phyloP scores from a whole-genome alignment of 768 basidiomycete genomes.

The Lactarius hengduanensis region DNA sequence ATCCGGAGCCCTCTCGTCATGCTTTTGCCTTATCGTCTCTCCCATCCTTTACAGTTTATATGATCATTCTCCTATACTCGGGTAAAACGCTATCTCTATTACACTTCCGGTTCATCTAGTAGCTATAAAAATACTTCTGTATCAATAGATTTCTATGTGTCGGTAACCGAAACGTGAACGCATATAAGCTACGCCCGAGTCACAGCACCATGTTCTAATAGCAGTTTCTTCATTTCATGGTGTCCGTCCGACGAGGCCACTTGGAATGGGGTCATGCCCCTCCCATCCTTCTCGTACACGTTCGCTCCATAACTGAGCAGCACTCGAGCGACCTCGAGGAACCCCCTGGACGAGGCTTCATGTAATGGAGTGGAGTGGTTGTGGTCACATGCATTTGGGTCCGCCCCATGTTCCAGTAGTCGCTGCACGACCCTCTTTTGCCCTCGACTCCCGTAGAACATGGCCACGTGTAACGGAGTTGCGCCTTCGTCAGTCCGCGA shows the following conservation, averaged over 20 bases:
- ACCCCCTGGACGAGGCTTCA: not conserved
- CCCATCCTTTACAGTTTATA: too few relatives aligned
- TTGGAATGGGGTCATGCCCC: not conserved
- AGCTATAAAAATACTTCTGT: too few relatives aligned
- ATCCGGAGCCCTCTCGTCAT: too few relatives aligned
- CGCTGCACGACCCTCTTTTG: not conserved
- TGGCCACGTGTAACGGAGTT: too few relatives aligned
- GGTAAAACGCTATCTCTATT: too few relatives aligned
- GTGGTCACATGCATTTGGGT: not conserved
- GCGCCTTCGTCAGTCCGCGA: not conserved
- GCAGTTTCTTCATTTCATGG: not conserved
- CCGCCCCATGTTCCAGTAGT: not conserved
- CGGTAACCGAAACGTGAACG: not conserved
- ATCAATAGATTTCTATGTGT: not conserved
- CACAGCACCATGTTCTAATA: not conserved
- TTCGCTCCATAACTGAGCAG: not conserved
- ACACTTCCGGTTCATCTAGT: too few relatives aligned
- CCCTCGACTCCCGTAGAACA: too few relatives aligned
- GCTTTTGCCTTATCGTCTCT: too few relatives aligned
- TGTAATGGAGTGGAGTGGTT: not conserved
- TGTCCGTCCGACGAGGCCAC: not conserved
- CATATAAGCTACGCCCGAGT: not conserved
- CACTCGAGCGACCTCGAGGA: not conserved
- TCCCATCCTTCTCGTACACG: not conserved
- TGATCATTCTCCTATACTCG: too few relatives aligned